Percentiles rank a stretch among this genome's conserved stretches.
Evolutionary conservation across 306 rosid genomes (phyloP).

Genomic region (Begonia masoniana): DNA sequence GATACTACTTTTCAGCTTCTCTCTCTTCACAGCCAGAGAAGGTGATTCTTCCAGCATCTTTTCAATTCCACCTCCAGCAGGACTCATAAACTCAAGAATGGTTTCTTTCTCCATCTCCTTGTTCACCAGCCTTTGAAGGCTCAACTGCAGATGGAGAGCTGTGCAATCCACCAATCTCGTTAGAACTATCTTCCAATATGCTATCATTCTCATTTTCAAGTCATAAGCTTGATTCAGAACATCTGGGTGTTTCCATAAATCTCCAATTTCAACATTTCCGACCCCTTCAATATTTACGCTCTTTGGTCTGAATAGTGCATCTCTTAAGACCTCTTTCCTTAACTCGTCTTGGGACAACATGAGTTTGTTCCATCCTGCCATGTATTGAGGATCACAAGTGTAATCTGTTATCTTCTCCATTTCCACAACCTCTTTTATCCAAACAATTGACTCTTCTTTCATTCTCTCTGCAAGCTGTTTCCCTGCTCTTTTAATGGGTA

Average conservation of each 20-base stretch:
- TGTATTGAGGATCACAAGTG: slow-evolving; percentile 9
- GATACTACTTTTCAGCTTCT: slow-evolving; percentile 13
- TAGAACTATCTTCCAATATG: slow-evolving; percentile 13
- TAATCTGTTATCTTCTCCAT: slow-evolving; percentile 14
- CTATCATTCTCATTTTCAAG: slow-evolving; percentile 14
- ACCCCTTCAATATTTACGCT: neutral
- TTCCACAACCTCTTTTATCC: slow-evolving; percentile 11
- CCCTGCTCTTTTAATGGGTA: slow-evolving; percentile 11
- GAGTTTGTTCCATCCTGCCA: slow-evolving; percentile 11
- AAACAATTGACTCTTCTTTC: slow-evolving; percentile 5
- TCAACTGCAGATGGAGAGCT: slow-evolving; percentile 10
- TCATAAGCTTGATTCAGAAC: slow-evolving; percentile 11
- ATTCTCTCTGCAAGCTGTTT: slow-evolving; percentile 4
- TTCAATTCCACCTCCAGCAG: slow-evolving; percentile 2
- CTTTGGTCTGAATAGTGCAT: neutral
- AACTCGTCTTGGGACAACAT: slow-evolving; percentile 2
- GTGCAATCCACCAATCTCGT: slow-evolving; percentile 16
- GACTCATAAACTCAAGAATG: slow-evolving; percentile 6
- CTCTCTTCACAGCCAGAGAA: slow-evolving; percentile 9
- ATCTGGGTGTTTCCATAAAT: slow-evolving; percentile 10
- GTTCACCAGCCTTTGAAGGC: slow-evolving; percentile 11
- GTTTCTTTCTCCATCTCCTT: slow-evolving; percentile 10
- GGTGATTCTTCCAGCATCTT: slow-evolving; percentile 14
- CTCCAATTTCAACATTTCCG: slow-evolving; percentile 1
- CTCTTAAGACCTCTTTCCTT: neutral